Base-by-base conservation (phyloP, 1,139 yeast species). In the Blastobotrys petasosporus region DNA sequence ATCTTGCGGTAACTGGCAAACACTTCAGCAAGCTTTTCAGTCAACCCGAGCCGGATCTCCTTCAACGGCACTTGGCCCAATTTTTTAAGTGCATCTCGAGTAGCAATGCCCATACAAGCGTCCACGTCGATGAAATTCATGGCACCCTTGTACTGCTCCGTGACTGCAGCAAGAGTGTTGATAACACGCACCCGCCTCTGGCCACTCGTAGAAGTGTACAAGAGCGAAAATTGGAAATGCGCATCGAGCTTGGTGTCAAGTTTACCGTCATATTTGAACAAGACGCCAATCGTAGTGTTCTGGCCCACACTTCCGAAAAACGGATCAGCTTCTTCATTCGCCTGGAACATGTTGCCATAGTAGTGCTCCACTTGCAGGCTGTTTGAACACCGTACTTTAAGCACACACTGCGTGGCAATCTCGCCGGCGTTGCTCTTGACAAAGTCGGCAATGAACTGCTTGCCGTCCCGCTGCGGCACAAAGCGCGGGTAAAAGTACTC, bases 101-200 rank as follows among this genome's bases (percentile, higher is more conserved):
- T 71, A 45, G 90, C 73, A n/a, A 94, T 70, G 36, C 86, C 77
- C 39, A 80, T 69, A 2, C 85, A 73, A 0, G 94, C 79, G 60
- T 88, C 95, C 58, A 85, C 85, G 61, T 90, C 95, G n/a, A 84
- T 80, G 62, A 82, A 85, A 53, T 80, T 78, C 67, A 86, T 85
- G 3, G 86, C 82, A 46, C 84, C 90, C 47, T 77, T 77, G 44
- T 84, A 70, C 46, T 85, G 75, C 53, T 82, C 85, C 7, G 94
- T 78, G 10, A 87, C 92, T 0, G 95, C 86, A 40, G 87, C 78
- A n/a, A 82, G 82, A 49, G 80, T 69, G 60, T 94, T 92, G 43
- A 86, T 77, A 9, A 88, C 88, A 54, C 99, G 75, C 10, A 92
- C 94, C 54, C 86, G 82, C 54, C 97, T 73, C 10, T 73, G 67